Conservation (phyloP, 176 grass and related monocot genomes). For the Avena insularis region DNA sequence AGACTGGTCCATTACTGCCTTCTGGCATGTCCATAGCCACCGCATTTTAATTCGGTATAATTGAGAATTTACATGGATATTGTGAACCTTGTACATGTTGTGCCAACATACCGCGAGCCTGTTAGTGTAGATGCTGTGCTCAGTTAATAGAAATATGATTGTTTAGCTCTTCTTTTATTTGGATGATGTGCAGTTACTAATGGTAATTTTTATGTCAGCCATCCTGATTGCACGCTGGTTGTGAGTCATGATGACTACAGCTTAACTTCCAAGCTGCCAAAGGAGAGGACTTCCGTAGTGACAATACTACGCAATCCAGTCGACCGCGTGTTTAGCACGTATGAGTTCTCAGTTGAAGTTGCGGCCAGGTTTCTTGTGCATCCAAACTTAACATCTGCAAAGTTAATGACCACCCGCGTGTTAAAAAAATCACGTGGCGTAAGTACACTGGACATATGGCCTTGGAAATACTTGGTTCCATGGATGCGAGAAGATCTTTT, state of each 20-base stretch:
- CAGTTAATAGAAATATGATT: conserved; percentile 1
- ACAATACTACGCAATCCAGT: conserved; percentile 93
- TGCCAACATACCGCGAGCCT: background rate
- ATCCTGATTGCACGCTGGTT: conserved; percentile 95
- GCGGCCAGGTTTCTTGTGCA: conserved; percentile 95
- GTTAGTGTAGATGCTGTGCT: background rate
- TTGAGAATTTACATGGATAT: background rate
- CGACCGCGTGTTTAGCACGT: conserved; percentile 94
- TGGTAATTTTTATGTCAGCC: conserved; percentile 48
- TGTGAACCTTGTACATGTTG: background rate
- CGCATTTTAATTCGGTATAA: background rate
- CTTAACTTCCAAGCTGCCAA: conserved; percentile 84
- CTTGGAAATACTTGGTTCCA: conserved; percentile 99
- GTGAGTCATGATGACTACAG: conserved; percentile 98
- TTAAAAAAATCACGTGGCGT: conserved; percentile 59
- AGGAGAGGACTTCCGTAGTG: conserved; percentile 85
- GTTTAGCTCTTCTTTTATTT: background rate
- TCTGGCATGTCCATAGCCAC: background rate
- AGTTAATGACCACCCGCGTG: conserved; percentile 66
- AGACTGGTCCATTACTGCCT: conserved; percentile 18
- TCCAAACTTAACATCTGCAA: conserved; percentile 82
- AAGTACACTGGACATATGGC: conserved; percentile 98
- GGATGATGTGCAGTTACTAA: conserved; percentile 40
- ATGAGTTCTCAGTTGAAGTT: conserved; percentile 97
- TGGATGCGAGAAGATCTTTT: conserved; percentile 99